A percentile compares a stretch with the other conserved stretches of the same genome.
These are phyloP conservation scores for Mycogone perniciosa DNA, from an alignment of 2,329 filamentous ascomycete species.

Conservation along the genomic window DNA sequence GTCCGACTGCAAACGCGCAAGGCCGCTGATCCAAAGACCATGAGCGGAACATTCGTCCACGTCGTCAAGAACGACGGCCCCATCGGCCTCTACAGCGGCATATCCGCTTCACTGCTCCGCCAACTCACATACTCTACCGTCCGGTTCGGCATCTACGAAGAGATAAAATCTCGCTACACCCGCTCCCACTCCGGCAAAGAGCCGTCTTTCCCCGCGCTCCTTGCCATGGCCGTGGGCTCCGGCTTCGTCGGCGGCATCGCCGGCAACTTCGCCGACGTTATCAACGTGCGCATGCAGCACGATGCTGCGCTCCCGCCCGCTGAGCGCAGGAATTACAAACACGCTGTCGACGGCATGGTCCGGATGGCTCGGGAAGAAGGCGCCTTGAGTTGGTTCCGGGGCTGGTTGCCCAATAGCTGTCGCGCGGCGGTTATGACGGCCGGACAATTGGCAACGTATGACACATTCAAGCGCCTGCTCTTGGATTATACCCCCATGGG, in stretches of 20 bases:
- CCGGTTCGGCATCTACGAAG: slow-evolving; percentile 93
- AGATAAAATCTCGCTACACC: slow-evolving; percentile 62
- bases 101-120: slow-evolving; percentile 86
- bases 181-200: slow-evolving; percentile 43
- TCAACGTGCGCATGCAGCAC: slow-evolving; percentile 98
- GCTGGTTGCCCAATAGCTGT: slow-evolving; percentile 74
- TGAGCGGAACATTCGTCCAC: slow-evolving; percentile 80
- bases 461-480: slow-evolving; percentile 68
- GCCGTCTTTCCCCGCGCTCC: slow-evolving; percentile 68
- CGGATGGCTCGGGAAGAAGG: slow-evolving; percentile 89
- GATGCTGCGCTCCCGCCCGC: slow-evolving; percentile 68
- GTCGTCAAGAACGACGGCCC: slow-evolving; percentile 70
- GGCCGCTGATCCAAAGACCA: slow-evolving; percentile 68
- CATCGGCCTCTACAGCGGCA: slow-evolving; percentile 80
- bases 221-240: slow-evolving; percentile 75
- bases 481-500: slow-evolving; percentile 59
- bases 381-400: slow-evolving; percentile 67
- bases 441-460: slow-evolving; percentile 76
- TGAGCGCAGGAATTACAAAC: slow-evolving; percentile 78
- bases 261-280: slow-evolving; percentile 90
- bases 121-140: slow-evolving; percentile 96
- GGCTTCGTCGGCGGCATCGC: slow-evolving; percentile 84
- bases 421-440: slow-evolving; percentile 85
- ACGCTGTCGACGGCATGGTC: slow-evolving; percentile 79
- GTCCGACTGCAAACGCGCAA: slow-evolving; percentile 83